phyloP scores from a whole-genome alignment of 768 basidiomycete species.

The Cystobasidiopsis lactophilus region DNA sequence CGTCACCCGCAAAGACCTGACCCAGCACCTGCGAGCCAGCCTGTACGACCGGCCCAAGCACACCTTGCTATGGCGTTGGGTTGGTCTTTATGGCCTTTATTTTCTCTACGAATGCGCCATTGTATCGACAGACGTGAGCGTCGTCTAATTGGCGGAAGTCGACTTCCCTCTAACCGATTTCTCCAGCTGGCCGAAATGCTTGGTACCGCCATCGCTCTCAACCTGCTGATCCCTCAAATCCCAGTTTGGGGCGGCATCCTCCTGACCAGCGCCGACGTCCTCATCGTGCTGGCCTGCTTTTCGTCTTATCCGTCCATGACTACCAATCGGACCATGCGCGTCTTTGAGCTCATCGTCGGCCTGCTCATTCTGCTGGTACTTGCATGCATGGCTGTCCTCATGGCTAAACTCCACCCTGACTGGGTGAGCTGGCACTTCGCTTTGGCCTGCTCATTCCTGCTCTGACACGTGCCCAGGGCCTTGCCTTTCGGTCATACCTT shows the following conservation, averaged over 20 bases:
- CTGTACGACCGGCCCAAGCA: constrained; percentile 43
- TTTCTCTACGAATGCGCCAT: constrained; percentile 22
- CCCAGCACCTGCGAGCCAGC: too few species aligned
- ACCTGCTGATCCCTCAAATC: constrained; percentile 46
- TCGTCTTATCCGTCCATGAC: constrained; percentile 17
- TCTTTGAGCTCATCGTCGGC: constrained; percentile 19
- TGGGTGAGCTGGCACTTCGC: too few species aligned
- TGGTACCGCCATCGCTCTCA: constrained; percentile 57
- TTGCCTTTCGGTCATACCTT: constrained; percentile 46
- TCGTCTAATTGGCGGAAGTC: constrained; percentile 20
- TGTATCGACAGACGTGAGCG: constrained; percentile 1
- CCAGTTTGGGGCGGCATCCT: constrained; percentile 50
- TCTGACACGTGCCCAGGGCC: too few species aligned
- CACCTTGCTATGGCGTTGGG: constrained; percentile 37
- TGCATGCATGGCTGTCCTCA: constrained; percentile 53
- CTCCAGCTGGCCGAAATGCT: constrained; percentile 39
- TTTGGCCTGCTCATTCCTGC: too few species aligned
- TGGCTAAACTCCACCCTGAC: constrained; percentile 43
- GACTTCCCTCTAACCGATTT: constrained; percentile 20
- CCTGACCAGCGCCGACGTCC: constrained; percentile 44
- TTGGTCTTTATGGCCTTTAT: constrained; percentile 44
- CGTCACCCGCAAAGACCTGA: constrained; percentile 18
- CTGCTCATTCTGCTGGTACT: constrained; percentile 38
- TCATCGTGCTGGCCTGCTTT: constrained; percentile 36
- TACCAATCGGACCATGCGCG: constrained; percentile 13